Evolutionary conservation across 495 filamentous ascomycete species (phyloP).

Genomic region (Parachaetomium inaequale): DNA sequence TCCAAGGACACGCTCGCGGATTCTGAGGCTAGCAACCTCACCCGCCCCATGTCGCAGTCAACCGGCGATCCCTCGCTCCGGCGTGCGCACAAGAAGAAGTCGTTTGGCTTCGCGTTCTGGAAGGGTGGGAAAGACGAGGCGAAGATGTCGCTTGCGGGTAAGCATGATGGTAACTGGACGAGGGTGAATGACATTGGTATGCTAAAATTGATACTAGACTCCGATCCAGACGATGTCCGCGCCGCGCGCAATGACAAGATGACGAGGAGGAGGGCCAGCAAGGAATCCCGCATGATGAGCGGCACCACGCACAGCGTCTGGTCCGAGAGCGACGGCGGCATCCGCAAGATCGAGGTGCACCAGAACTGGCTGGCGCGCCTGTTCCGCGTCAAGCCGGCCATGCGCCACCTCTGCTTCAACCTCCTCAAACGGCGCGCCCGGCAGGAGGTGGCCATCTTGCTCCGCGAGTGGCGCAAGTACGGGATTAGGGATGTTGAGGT

Average conservation of each 20-base stretch:
- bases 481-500: conserved; percentile 73
- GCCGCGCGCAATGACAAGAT: conserved; percentile 15
- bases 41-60: conserved; percentile 9
- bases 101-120: conserved; percentile 46
- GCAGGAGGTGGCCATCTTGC: conserved; percentile 66
- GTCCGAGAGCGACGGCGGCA: conserved; percentile 23
- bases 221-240: conserved; percentile 16
- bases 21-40: conserved; percentile 5
- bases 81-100: conserved; percentile 42
- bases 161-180: not conserved
- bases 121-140: conserved; percentile 40
- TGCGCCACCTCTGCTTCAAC: conserved; percentile 66
- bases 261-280: not conserved
- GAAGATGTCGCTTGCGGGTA: conserved; percentile 40
- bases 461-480: conserved; percentile 74
- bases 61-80: not conserved
- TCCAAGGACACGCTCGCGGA: conserved; percentile 5
- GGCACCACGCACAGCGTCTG: conserved; percentile 16
- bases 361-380: conserved; percentile 84
- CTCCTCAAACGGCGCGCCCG: conserved; percentile 64
- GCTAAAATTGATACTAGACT: conserved; percentile 1
- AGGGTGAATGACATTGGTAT: not conserved
- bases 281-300: conserved; percentile 10
- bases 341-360: conserved; percentile 54
- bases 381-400: conserved; percentile 83